Evolutionary conservation across 2,329 filamentous ascomycete species (phyloP), one percentile per base, ranked within the genome.

Genomic region (Clarireedia monteithiana): DNA sequence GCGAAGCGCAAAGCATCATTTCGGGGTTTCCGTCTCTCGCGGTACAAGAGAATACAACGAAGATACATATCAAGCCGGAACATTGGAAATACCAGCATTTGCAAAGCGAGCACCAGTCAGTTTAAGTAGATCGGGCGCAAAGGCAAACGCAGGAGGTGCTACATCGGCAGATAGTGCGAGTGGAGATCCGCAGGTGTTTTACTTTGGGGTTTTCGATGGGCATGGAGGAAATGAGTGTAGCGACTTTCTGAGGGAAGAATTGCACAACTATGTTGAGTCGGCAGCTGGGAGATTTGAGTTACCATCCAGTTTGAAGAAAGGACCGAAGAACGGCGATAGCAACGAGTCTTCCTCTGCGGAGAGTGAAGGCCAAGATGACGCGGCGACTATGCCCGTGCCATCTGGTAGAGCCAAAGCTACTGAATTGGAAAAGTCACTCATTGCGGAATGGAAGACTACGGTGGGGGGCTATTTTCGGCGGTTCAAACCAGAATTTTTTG

Each of bases 171-270:
- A 89, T 57, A 88, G 85, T 61, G 83, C 88, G 1, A 88, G 83
- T 60, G 92, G 92, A 2, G 92, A 97, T 68, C 92, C 92, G 1
- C 92, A 97, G 69, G 86, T 97, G 36, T 99, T 99, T 72, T 99
- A 97, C 71, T 99, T 96, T 77, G 91, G 83, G 1, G 85, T 97
- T 1, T 99, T 97, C 67, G 94, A 99, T 71, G 94, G 94, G 2
- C 94, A 99, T 73, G 94, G 94, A 9, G 94, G 94, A 20, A 81
- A 77, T 20, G 88, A 96, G 69, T 97, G 94, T 71, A 91, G 90
- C 58, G 84, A 86, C 17, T 97, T 96, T 64, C 72, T 97, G 62
- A 80, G 85, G 57, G 89, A 96, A 58, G 83, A 88, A 67, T 74
- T 99, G 58, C 94, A 96, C 69, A 82, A 82, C 9, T 97, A 96